phyloP scores from a whole-genome alignment of 2,329 filamentous ascomycete genomes.

The Fusarium sambucinum region DNA sequence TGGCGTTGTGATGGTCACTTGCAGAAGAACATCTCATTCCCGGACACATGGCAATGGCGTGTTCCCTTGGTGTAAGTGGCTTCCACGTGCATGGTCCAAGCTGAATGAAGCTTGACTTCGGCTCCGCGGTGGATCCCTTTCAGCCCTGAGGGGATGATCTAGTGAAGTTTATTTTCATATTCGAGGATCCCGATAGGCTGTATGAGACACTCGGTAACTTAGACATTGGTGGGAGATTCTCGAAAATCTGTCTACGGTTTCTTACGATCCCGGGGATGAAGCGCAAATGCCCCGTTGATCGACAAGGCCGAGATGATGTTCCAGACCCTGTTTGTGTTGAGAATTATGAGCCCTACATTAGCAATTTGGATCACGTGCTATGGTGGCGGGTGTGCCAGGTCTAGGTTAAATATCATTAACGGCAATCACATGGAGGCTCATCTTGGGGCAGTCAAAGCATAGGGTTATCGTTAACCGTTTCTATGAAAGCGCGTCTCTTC shows the following conservation, averaged over 20 bases:
- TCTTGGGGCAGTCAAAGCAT: too few relatives aligned
- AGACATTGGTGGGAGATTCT: neutral
- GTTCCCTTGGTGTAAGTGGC: neutral
- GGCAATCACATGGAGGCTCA: too few relatives aligned
- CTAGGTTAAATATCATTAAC: too few relatives aligned
- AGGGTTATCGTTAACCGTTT: too few relatives aligned
- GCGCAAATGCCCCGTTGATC: neutral
- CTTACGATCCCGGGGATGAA: neutral
- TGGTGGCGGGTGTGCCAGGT: too few relatives aligned
- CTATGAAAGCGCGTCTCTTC: too few relatives aligned
- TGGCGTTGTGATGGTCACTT: slow-evolving; percentile 10
- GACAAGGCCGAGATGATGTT: neutral
- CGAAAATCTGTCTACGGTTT: neutral
- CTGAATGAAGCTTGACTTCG: slow-evolving; percentile 12
- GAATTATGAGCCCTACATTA: too few relatives aligned
- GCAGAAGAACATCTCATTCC: neutral
- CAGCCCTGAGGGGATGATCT: slow-evolving; percentile 24
- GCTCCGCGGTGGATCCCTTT: slow-evolving; percentile 34
- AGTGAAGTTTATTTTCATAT: slow-evolving; percentile 3
- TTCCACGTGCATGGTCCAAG: neutral
- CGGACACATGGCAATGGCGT: slow-evolving; percentile 16
- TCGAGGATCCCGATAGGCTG: neutral
- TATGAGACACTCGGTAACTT: neutral
- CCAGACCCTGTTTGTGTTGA: neutral
- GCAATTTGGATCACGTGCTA: too few relatives aligned